A percentile compares a stretch with the other conserved stretches of the same genome.
Conservation (phyloP, 306 rosid genomes). For the Lotus japonicus region DNA sequence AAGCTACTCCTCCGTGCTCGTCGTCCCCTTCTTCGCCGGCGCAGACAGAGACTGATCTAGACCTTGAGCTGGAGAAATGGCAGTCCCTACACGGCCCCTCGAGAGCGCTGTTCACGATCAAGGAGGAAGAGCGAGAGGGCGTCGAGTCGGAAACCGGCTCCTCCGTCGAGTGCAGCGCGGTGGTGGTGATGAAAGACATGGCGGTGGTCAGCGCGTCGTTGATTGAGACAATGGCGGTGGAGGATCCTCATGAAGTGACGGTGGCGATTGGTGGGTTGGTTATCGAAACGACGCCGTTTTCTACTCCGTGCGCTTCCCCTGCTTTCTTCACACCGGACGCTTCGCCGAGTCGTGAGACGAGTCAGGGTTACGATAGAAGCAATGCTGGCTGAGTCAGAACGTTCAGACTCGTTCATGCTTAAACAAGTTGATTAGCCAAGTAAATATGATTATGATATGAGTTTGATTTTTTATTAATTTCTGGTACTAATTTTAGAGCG, state of each 20-base stretch:
- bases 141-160: constrained; percentile 28
- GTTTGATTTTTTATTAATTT: not conserved
- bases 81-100: constrained; percentile 27
- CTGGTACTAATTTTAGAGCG: not conserved
- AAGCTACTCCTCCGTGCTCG: constrained; percentile 13
- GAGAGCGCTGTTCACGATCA: constrained; percentile 36
- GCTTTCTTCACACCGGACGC: constrained; percentile 35
- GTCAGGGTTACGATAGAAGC: no score
- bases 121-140: constrained; percentile 44
- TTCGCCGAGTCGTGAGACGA: constrained; percentile 36
- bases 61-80: constrained; percentile 36
- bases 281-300: constrained; percentile 37
- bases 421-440: not conserved
- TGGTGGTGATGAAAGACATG: not conserved
- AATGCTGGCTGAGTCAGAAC: no score
- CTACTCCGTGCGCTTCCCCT: constrained; percentile 40
- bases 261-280: not conserved
- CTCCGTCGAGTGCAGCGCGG: not conserved
- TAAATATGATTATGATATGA: not conserved
- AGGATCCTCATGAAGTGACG: constrained; percentile 11
- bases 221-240: not conserved
- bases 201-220: not conserved
- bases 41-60: constrained; percentile 10
- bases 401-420: no score
- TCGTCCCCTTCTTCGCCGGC: constrained; percentile 5